Evolutionary conservation across 1,139 yeast genomes (phyloP), one percentile per base, ranked within the genome.

Genomic region (Suhomyces ambrosiae): DNA sequence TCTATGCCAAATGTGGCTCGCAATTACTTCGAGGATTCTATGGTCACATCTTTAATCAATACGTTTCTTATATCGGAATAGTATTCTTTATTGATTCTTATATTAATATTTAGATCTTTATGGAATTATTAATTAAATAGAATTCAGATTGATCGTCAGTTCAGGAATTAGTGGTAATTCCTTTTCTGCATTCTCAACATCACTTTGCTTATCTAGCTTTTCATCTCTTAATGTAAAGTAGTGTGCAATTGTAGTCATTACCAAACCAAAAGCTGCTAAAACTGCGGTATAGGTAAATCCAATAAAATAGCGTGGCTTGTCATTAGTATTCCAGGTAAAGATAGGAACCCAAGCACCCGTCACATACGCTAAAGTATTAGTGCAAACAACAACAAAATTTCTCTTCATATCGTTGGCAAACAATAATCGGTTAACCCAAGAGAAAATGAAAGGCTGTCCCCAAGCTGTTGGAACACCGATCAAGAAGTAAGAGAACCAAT

Each of bases 401-500:
- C 59, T 41, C 44, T 53, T 54, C 52, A 51, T 47, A 37, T 54
- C 56, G 33, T 56, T 50, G 7, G 41, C 44, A 25, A 45, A 48
- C 23, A 54, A 36, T 4, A 48, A 29, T 12, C 58, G 44, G 25
- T 56, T 56, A 12, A 53, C 51, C 60, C 59, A 56, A 9, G 56
- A 47, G 24, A 42, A 54, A 17, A 53, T 53, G 23, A 52, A 52
- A 1, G 60, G 59, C 34, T 54, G 60, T 2, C 57, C 58, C 48
- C 47, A 54, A 2, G 69, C 43, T 0, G 76, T 60, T 0, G 82
- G 77, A 15, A 68, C 56, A 3, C 79, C 78, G n/a, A 73, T 51
- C 11, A 75, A 44, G 44, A 68, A 75, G 51, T 75, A 77, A 7
- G 67, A 51, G 22, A 68, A 54, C 75, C 77, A 75, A 38, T 78